These are phyloP conservation scores for Halenospora varia DNA, from an alignment of 495 filamentous ascomycete genomes.

Conservation along the genomic window DNA sequence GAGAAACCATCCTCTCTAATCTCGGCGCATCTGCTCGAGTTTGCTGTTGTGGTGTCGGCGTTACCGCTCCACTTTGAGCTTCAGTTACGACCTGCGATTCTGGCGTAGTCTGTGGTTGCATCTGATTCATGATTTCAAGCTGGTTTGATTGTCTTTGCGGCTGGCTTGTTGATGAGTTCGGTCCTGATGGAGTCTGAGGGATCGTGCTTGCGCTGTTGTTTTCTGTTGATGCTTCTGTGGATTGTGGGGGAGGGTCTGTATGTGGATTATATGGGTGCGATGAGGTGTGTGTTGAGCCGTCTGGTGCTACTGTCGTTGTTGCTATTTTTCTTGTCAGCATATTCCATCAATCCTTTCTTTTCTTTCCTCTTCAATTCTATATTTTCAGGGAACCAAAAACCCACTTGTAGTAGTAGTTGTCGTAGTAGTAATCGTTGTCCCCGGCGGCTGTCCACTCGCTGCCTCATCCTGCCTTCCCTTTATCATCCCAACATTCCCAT, in stretches of 20 bases:
- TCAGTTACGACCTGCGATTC: no score
- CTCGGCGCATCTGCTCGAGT: no score
- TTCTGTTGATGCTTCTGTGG: conserved; percentile 4
- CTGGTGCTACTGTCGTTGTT: conserved; percentile 18
- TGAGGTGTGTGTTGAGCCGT: conserved; percentile 16
- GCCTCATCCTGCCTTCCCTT: neutral
- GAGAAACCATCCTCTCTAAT: no score
- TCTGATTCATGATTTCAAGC: no score
- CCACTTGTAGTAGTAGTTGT: conserved; percentile 20
- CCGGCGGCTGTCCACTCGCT: conserved; percentile 1
- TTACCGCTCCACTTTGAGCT: no score
- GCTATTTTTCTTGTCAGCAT: conserved; percentile 1
- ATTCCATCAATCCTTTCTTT: no score
- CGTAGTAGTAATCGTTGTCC: conserved; percentile 18
- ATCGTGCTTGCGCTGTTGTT: neutral
- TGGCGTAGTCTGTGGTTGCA: no score
- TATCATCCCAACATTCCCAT: neutral
- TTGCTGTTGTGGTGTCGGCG: no score
- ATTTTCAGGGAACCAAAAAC: neutral
- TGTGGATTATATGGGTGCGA: conserved; percentile 18
- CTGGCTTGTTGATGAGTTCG: neutral
- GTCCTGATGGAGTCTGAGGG: neutral
- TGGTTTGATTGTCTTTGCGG: no score
- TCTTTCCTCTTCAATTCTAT: neutral
- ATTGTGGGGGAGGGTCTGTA: conserved; percentile 17